Evolutionary conservation across 2,329 filamentous ascomycete genomes (phyloP).

Genomic region (Trichoderma harzianum): DNA sequence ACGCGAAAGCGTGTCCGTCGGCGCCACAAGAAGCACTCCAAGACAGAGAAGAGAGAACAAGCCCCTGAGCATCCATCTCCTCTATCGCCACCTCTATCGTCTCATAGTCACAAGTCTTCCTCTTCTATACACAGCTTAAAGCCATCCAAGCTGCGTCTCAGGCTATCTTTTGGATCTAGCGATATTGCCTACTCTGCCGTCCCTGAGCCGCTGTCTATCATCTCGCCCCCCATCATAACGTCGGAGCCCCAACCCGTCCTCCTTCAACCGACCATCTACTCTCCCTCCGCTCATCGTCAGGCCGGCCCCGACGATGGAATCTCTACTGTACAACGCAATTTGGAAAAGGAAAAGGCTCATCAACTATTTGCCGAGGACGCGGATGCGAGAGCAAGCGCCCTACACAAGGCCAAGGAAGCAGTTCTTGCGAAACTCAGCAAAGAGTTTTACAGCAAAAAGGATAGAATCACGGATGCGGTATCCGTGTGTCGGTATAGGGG

Average conservation of each 20-base stretch:
- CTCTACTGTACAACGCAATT: slow-evolving; percentile 55
- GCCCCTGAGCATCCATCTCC: slow-evolving; percentile 18
- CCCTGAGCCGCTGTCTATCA: slow-evolving; percentile 35
- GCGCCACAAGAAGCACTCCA: slow-evolving; percentile 37
- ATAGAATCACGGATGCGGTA: slow-evolving; percentile 33
- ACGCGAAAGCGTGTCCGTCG: slow-evolving; percentile 43
- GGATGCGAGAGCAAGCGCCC: slow-evolving; percentile 50
- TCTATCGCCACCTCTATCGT: neutral
- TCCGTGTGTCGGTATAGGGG: slow-evolving; percentile 34
- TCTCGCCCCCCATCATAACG: slow-evolving; percentile 50
- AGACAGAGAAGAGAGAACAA: slow-evolving; percentile 25
- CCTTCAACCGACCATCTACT: slow-evolving; percentile 56
- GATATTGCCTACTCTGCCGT: slow-evolving; percentile 26
- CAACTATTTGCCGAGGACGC: slow-evolving; percentile 56
- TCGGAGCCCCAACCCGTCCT: slow-evolving; percentile 50
- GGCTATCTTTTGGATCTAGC: slow-evolving; percentile 27
- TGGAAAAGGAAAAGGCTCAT: slow-evolving; percentile 54
- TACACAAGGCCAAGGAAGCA: slow-evolving; percentile 58
- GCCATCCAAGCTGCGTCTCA: slow-evolving; percentile 26
- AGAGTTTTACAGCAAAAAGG: slow-evolving; percentile 42
- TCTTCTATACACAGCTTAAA: slow-evolving; percentile 25
- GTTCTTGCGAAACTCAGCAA: slow-evolving; percentile 57
- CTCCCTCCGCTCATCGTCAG: slow-evolving; percentile 35
- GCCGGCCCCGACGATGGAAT: slow-evolving; percentile 43
- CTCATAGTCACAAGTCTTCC: slow-evolving; percentile 22